Percentiles rank a stretch among this genome's conserved stretches.
Evolutionary conservation across 2,329 filamentous ascomycete species (phyloP).

Genomic region (Claviceps fusiformis): DNA sequence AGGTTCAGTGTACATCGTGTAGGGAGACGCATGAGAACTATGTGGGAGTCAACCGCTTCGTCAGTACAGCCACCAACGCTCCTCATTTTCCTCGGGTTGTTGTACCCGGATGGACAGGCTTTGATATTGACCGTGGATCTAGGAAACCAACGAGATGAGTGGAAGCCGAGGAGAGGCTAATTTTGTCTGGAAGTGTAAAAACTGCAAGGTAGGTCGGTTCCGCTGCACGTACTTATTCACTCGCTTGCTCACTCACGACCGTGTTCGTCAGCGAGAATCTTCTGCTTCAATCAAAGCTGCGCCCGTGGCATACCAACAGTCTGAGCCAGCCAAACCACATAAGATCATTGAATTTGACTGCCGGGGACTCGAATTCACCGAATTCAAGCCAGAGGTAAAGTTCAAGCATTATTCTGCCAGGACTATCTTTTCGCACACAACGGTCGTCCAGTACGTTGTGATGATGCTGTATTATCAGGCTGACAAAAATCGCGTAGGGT

Average conservation of each 20-base stretch:
- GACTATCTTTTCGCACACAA: too few relatives aligned
- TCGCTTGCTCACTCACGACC: background rate
- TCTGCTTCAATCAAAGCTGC: slow-evolving; percentile 70
- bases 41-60: slow-evolving; percentile 78
- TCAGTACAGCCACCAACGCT: slow-evolving; percentile 29
- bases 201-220: slow-evolving; percentile 60
- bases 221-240: background rate
- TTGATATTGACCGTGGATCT: slow-evolving; percentile 5
- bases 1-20: slow-evolving; percentile 96
- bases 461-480: background rate
- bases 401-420: too few relatives aligned
- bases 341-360: slow-evolving; percentile 89
- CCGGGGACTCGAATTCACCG: slow-evolving; percentile 78
- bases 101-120: background rate
- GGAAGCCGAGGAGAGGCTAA: slow-evolving; percentile 92
- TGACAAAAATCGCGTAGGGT: slow-evolving; percentile 46
- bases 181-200: slow-evolving; percentile 99
- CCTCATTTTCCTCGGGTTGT: background rate
- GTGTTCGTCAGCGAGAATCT: slow-evolving; percentile 59
- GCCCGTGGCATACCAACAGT: slow-evolving; percentile 57
- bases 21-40: slow-evolving; percentile 79
- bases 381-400: slow-evolving; percentile 79
- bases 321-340: slow-evolving; percentile 58
- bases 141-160: slow-evolving; percentile 85
- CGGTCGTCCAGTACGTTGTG: background rate